Conservation (phyloP, 208 protist genomes). For the Angomonas desouzai region DNA sequence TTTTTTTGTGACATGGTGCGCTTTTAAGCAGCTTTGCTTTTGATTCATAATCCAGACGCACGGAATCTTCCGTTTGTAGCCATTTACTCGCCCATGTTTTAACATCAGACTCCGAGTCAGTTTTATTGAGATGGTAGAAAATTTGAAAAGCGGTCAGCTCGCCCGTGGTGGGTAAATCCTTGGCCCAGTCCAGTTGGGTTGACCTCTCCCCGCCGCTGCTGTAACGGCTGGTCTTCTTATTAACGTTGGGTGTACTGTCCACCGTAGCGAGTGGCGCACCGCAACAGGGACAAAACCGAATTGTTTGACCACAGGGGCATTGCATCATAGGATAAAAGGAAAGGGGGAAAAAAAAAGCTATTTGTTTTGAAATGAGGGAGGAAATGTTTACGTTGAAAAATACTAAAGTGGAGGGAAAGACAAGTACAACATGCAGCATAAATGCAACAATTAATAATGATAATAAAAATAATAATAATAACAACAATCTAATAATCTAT, state of each 20-base stretch:
- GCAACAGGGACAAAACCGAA: not conserved
- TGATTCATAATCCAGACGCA: not conserved
- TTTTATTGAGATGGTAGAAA: not conserved
- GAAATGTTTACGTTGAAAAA: too few relatives aligned
- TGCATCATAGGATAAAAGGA: not conserved
- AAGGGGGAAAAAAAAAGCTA: not conserved
- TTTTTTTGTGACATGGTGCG: not conserved
- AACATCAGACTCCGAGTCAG: not conserved
- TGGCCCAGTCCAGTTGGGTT: not conserved
- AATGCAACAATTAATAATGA: too few relatives aligned
- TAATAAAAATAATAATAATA: too few relatives aligned
- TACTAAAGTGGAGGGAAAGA: too few relatives aligned
- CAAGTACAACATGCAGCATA: too few relatives aligned
- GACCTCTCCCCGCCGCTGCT: not conserved
- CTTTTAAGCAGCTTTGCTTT: not conserved
- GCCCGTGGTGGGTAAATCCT: not conserved
- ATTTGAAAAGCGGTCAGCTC: constrained; percentile 4
- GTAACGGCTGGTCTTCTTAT: not conserved
- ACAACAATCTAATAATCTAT: too few relatives aligned
- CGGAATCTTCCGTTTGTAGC: not conserved
- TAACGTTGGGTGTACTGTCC: not conserved
- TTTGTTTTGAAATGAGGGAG: not conserved
- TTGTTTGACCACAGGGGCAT: not conserved
- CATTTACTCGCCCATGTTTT: not conserved
- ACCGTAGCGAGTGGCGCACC: not conserved